Conservation (phyloP, 1,139 yeast species). For the Blastobotrys proliferans region DNA sequence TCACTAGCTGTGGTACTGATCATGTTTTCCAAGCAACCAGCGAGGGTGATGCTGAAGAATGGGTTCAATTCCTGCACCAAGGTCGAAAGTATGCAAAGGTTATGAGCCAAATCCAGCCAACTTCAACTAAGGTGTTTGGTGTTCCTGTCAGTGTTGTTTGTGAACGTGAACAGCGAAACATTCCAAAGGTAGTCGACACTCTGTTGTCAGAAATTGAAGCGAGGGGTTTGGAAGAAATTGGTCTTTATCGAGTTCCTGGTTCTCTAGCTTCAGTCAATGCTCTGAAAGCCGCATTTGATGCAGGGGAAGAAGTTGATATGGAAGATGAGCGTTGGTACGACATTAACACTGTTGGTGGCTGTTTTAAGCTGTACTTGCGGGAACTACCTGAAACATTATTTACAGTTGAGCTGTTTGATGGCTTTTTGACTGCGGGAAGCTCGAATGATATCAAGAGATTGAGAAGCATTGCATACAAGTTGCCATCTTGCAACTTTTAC, state of each 20-base stretch:
- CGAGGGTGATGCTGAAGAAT: slow-evolving; percentile 65
- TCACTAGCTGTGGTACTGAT: slow-evolving; percentile 48
- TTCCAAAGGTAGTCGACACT: slow-evolving; percentile 64
- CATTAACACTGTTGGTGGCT: slow-evolving; percentile 84
- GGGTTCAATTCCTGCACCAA: slow-evolving; percentile 52
- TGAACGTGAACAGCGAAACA: slow-evolving; percentile 55
- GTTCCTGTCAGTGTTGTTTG: slow-evolving; percentile 77
- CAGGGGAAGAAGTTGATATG: slow-evolving; percentile 60
- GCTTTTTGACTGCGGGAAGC: slow-evolving; percentile 39
- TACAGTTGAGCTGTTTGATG: slow-evolving; percentile 54
- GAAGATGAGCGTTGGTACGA: slow-evolving; percentile 71
- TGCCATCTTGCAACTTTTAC: slow-evolving; percentile 65
- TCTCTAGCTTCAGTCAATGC: slow-evolving; percentile 74
- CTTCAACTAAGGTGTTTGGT: slow-evolving; percentile 65
- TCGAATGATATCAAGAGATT: slow-evolving; percentile 37
- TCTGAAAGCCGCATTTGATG: slow-evolving; percentile 70
- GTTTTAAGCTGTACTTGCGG: slow-evolving; percentile 78
- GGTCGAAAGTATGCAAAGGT: slow-evolving; percentile 40
- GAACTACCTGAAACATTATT: slow-evolving; percentile 87
- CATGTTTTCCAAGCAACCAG: slow-evolving; percentile 64
- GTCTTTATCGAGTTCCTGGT: slow-evolving; percentile 88
- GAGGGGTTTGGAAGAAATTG: slow-evolving; percentile 85
- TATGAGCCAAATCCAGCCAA: slow-evolving; percentile 23
- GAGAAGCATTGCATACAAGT: slow-evolving; percentile 41
- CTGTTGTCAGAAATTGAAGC: slow-evolving; percentile 71